Evolutionary conservation across 306 rosid genomes (phyloP).

Genomic region (Pyrus bretschneideri): DNA sequence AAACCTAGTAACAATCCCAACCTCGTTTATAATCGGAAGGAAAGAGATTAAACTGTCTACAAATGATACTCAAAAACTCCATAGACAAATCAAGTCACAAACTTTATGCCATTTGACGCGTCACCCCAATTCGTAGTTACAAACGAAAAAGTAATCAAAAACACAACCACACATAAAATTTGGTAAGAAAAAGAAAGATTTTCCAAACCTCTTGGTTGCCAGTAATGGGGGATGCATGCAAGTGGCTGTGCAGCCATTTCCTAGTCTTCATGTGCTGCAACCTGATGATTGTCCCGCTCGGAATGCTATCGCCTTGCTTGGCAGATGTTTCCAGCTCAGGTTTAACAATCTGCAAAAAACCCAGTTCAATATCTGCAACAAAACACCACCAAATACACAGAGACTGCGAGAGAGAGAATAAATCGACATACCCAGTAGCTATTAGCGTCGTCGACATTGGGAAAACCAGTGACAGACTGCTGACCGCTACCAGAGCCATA

Average conservation of each 20-base stretch:
- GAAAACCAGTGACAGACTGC: conserved; percentile 93
- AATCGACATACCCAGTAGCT: conserved; percentile 77
- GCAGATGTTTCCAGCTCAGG: conserved; percentile 59
- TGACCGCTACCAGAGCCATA: conserved; percentile 99
- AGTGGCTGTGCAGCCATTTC: conserved; percentile 98
- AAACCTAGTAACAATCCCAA: background rate
- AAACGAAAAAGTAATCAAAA: background rate
- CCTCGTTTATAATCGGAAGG: too few species aligned
- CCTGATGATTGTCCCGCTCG: conserved; percentile 74
- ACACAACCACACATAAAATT: background rate
- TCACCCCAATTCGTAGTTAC: background rate
- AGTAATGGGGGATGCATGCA: conserved; percentile 86
- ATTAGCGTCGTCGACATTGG: conserved; percentile 75
- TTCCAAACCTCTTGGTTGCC: conserved; percentile 80
- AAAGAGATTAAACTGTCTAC: too few species aligned
- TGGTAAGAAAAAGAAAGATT: background rate
- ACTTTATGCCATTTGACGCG: background rate
- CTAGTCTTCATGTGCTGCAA: conserved; percentile 94
- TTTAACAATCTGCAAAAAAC: conserved; percentile 58
- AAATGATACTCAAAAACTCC: background rate
- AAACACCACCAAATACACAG: background rate
- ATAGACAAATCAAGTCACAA: background rate
- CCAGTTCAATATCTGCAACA: background rate
- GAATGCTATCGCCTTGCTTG: conserved; percentile 84
- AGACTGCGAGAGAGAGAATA: background rate